Evolutionary conservation across 768 basidiomycete genomes (phyloP).

Genomic region (Rhizopogon salebrosus): DNA sequence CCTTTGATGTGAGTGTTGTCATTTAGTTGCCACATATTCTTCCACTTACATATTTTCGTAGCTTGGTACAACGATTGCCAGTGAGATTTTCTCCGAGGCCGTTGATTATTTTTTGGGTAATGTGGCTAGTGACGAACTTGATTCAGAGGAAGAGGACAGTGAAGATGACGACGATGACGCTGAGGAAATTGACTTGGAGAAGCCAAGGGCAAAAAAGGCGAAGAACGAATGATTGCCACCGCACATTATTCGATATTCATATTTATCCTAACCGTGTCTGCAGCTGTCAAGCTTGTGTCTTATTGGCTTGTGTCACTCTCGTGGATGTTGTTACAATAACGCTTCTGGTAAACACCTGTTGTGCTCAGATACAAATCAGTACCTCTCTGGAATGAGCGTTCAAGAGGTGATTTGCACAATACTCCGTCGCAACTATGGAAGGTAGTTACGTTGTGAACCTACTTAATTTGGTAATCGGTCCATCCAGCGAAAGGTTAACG

Average conservation of each 20-base stretch:
- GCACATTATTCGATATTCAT: slow-evolving; percentile 11
- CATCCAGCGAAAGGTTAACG: no score
- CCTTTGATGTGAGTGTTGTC: slow-evolving; percentile 53
- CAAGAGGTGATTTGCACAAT: no score
- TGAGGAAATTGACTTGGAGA: slow-evolving; percentile 85
- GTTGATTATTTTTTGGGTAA: slow-evolving; percentile 80
- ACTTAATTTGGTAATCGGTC: slow-evolving; percentile 4
- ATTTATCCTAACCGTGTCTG: slow-evolving; percentile 22
- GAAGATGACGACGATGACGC: slow-evolving; percentile 76
- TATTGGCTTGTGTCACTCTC: not conserved
- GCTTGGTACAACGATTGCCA: slow-evolving; percentile 69
- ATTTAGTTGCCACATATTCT: not conserved
- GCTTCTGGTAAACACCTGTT: not conserved
- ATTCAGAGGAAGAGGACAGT: slow-evolving; percentile 61
- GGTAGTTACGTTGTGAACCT: not conserved
- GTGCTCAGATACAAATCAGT: not conserved
- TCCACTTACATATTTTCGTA: slow-evolving; percentile 22
- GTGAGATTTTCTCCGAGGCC: slow-evolving; percentile 76
- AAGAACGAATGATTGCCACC: slow-evolving; percentile 32
- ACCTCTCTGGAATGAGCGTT: no score
- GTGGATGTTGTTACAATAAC: slow-evolving; percentile 2
- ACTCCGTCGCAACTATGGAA: no score
- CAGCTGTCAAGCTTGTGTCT: slow-evolving; percentile 4
- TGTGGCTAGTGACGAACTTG: slow-evolving; percentile 50
- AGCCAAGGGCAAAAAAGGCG: slow-evolving; percentile 73